Evolutionary conservation across 106 monocot species (phyloP).

Genomic region (Chionographis japonica): DNA sequence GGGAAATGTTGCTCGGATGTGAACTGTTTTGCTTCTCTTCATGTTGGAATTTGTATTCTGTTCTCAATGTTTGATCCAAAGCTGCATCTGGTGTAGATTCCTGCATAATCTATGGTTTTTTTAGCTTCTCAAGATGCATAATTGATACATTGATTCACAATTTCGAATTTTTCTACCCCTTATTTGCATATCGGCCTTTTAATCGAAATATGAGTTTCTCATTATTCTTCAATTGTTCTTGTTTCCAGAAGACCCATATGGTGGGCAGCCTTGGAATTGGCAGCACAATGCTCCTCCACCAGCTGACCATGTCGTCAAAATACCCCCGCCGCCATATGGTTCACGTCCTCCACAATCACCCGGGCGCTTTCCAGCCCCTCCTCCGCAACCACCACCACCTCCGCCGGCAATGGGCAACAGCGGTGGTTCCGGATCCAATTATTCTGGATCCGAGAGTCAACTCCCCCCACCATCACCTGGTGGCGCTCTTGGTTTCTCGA

Average conservation of each 20-base stretch:
- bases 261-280: conserved; percentile 25
- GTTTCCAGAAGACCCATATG: conserved; percentile 20
- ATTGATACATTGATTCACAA: no score
- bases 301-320: conserved; percentile 26
- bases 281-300: conserved; percentile 41
- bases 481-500: conserved; percentile 16
- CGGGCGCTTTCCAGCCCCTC: neutral
- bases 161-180: no score
- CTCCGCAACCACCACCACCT: conserved; percentile 7
- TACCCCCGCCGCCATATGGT: conserved; percentile 17
- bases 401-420: conserved; percentile 15
- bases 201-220: neutral
- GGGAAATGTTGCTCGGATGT: no score
- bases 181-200: no score
- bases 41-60: no score
- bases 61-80: no score
- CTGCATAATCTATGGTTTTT: no score
- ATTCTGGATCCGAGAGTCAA: conserved; percentile 20
- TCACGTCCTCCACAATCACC: conserved; percentile 13
- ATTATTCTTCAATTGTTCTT: neutral
- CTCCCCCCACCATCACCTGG: conserved; percentile 23
- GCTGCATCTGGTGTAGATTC: no score
- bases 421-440: conserved; percentile 22
- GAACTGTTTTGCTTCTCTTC: no score
- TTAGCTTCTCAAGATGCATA: no score